Conservation (phyloP, 2,329 filamentous ascomycete species). For the Neoarthrinium moseri region DNA sequence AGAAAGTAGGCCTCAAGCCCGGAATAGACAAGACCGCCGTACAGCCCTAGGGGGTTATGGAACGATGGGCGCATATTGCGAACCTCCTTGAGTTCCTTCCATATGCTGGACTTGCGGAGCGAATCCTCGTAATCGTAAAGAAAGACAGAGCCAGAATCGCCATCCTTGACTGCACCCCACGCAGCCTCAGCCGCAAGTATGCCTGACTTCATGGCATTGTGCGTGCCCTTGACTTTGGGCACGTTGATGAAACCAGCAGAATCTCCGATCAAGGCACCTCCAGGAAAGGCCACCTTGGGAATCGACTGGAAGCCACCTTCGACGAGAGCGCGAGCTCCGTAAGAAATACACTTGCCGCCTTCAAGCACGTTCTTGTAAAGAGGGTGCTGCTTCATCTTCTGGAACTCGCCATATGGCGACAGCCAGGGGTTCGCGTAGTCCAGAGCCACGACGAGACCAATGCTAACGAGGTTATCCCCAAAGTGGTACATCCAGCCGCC, state of each 20-base stretch:
- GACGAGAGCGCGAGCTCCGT: constrained; percentile 85
- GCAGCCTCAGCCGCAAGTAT: constrained; percentile 95
- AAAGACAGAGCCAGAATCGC: constrained; percentile 72
- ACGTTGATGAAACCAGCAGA: constrained; percentile 96
- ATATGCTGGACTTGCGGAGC: constrained; percentile 82
- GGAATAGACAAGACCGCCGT: constrained; percentile 89
- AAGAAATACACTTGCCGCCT: constrained; percentile 96
- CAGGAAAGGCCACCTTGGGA: constrained; percentile 93
- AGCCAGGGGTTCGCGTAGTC: constrained; percentile 98
- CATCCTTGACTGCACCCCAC: constrained; percentile 67
- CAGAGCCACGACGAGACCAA: constrained; percentile 88
- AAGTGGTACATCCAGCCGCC: constrained; percentile 99
- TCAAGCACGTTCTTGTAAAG: constrained; percentile 83
- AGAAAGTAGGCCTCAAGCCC: constrained; percentile 87
- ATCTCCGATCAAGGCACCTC: constrained; percentile 92
- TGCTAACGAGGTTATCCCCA: constrained; percentile 90
- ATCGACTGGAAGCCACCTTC: constrained; percentile 98
- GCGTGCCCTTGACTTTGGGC: constrained; percentile 97
- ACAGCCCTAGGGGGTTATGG: constrained; percentile 81
- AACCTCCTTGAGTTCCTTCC: constrained; percentile 91
- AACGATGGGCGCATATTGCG: constrained; percentile 98
- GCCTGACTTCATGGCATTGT: constrained; percentile 95
- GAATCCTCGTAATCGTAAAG: constrained; percentile 92
- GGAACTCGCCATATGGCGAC: constrained; percentile 93
- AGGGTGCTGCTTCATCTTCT: constrained; percentile 98